Percentiles rank a stretch among this genome's conserved stretches.
phyloP scores from a whole-genome alignment of 2,329 filamentous ascomycete genomes.

The Thermothelomyces thermophilus region DNA sequence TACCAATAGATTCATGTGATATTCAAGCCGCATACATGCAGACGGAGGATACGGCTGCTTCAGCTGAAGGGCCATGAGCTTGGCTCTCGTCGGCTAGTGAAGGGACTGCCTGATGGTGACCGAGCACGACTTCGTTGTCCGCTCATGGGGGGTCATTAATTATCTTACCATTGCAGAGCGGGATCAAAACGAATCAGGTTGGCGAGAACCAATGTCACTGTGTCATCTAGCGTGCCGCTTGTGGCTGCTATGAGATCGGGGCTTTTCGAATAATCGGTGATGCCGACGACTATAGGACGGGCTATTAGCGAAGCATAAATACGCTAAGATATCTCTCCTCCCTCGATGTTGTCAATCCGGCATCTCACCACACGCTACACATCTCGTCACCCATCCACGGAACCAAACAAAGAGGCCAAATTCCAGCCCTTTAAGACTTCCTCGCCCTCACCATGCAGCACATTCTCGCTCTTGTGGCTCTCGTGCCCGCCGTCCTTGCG shows the following conservation, averaged over 20 bases:
- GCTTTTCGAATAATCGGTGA: too few relatives aligned
- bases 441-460: constrained; percentile 14
- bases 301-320: too few relatives aligned
- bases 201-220: not conserved
- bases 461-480: constrained; percentile 11
- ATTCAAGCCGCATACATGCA: constrained; percentile 14
- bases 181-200: not conserved
- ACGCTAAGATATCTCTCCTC: too few relatives aligned
- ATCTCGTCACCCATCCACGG: too few relatives aligned
- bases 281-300: too few relatives aligned
- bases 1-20: constrained; percentile 17
- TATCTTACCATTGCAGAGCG: constrained; percentile 11
- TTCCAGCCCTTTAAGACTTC: too few relatives aligned
- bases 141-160: not conserved
- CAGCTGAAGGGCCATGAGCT: constrained; percentile 9
- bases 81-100: too few relatives aligned
- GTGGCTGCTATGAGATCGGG: too few relatives aligned
- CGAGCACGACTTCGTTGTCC: too few relatives aligned
- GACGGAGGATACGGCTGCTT: not conserved
- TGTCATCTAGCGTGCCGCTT: not conserved
- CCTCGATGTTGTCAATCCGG: too few relatives aligned
- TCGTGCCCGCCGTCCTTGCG: constrained; percentile 13
- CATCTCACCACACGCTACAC: too few relatives aligned
- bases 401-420: too few relatives aligned
- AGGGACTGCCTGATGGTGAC: not conserved